Evolutionary conservation across 2,329 filamentous ascomycete genomes (phyloP), one percentile per base, ranked within the genome.

Genomic region (Didymellaceae sp.): DNA sequence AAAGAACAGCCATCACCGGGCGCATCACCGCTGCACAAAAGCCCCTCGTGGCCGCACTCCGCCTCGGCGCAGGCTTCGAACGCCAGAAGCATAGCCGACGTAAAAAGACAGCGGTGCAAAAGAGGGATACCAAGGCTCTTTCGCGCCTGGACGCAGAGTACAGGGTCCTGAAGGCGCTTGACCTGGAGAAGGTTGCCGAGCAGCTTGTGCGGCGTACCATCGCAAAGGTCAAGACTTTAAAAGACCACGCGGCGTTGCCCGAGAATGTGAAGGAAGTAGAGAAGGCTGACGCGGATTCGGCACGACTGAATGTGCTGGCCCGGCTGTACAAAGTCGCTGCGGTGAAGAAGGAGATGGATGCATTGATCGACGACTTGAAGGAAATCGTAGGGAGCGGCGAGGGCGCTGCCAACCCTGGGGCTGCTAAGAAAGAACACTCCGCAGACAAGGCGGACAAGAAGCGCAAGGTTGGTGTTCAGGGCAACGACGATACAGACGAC

Each of bases 41-140:
- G 65, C 79, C 85, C 26, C 77, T 93, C 7, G 39, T 64, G 22
- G 80, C 81, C 54, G 87, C 86, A 0, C 78, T 93, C 53, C 91
- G 91, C 72, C 78, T 80, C 9, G 87, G 86, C 48, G 90, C 89
- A 67, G 86, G 86, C 37, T 88, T 90, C 66, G 89, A 93, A 76
- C 82, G 89, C 35, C 90, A 93, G 74, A 89, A 91, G 58, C 80
- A 86, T 49, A 80, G 83, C 17, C 76, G 89, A 52, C 81, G 86
- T 48, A 78, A 80, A 59, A 86, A 86, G 65, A 77, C 75, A 2
- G 82, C 82, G 0, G 74, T 71, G 31, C 57, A 68, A 6, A 75
- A 78, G 28, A 74, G 74, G 9, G 76, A 82, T 24, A 70, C 69
- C 16, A 68, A 70, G 18, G 73, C 85, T 63, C 75, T 82, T 17